Base-by-base conservation (phyloP, 169 alveolate species). In the Ichthyophthirius multifiliis region DNA sequence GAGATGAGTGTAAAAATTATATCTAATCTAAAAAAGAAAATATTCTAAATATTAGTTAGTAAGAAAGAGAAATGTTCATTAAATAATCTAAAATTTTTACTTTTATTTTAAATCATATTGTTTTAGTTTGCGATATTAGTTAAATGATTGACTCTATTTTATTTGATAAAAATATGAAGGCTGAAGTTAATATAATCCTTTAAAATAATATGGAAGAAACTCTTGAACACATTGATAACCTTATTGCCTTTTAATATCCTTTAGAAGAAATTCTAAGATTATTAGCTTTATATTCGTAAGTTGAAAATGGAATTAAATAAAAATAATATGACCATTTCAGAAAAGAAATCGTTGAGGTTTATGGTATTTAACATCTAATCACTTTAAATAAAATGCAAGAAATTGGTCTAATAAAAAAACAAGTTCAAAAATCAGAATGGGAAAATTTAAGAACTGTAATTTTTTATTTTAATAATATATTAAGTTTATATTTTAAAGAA, bases 171-270 rank as follows among this genome's bases (percentile, higher is more conserved):
- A n/a, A n/a, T n/a, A n/a, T n/a, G n/a, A n/a, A n/a, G n/a, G n/a
- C n/a, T n/a, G n/a, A n/a, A n/a, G n/a, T n/a, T n/a, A n/a, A n/a
- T n/a, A n/a, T n/a, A n/a, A n/a, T n/a, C n/a, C n/a, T n/a, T n/a
- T n/a, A 62, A 39, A 76, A 47, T 39, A 65, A 76, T 43, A 55
- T 39, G 32, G 23, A 39, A 48, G 34, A 80, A 46, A 37, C 47
- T n/a, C 67, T 65, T 5, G 75, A 80, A 65, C 35, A 16, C 27
- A 46, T 80, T 18, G 86, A 80, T 67, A 65, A 73, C 65, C 32
- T 80, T 4, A 80, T 80, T 12, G 30, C 39, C 5, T 31, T 47
- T 32, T 55, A 41, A 41, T 62, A 44, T 3, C 81, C 80, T 0
- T 35, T 80, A 0, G 12, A 65, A 9, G 63, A 67, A 37, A 81